Base-by-base conservation (phyloP, 176 grass and related monocot genomes). In the Alopecurus myosuroides region DNA sequence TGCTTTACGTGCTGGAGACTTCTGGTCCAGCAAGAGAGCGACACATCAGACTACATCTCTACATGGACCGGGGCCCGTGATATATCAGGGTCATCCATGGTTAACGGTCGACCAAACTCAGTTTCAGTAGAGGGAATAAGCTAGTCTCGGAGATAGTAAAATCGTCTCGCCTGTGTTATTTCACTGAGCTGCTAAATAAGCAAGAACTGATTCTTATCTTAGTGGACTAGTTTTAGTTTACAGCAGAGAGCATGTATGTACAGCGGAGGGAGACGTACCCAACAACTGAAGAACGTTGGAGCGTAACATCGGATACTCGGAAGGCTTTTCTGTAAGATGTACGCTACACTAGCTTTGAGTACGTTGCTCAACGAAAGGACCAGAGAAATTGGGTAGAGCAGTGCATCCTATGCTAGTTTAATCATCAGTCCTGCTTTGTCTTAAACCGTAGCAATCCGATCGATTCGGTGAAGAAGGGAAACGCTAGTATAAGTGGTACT, bases 231-330 rank as follows among this genome's bases (percentile, higher is more conserved):
- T 42, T 42, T 0, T 42, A 40, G 39, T 40, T 40, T 40, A 40
- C 7, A 40, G 0, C 7, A 40, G 9, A 40, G 39, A 34, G 2
- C 4, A 20, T 66, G 13, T 48, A 37, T 85, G 23, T 77, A 29
- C 63, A 64, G 25, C 11, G 0, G 33, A 78, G 44, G 40, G 74
- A 56, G 56, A 17, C 37, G 44, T 86, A 83, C 61, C 72, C 56
- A 86, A 79, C 84, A 79, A 67, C 84, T 90, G 73, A 66, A 57
- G 80, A n/a, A 74, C 63, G 66, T 55, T 79, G 75, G 29, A 30
- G 20, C 40, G 80, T 83, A 57, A 75, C 74, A 86, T 83, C 83
- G 76, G 37, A 66, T 79, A 0, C 80, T 74, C 3, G 22, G 14
- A 74, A 29, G 57, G 9, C 56, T 74, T 86, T 86, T 65, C 15